These are phyloP conservation scores for Phytophthora rubi DNA, from an alignment of 352 stramenopile species.

Conservation along the genomic window DNA sequence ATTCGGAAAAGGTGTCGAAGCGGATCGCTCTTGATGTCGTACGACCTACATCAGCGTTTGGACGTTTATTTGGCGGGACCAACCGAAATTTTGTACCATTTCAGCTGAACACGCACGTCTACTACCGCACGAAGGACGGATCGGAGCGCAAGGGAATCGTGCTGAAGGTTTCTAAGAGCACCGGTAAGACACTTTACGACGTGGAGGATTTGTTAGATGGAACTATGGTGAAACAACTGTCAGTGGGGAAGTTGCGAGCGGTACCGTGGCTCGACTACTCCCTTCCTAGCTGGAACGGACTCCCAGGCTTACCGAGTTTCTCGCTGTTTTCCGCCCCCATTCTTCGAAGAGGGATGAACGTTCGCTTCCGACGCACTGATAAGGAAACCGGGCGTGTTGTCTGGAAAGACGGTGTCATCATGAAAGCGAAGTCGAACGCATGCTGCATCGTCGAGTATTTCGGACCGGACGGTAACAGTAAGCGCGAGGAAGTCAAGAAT, in stretches of 20 bases:
- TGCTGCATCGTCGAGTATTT: conserved; percentile 56
- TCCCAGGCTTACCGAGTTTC: conserved; percentile 32
- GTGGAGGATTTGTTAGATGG: conserved; percentile 65
- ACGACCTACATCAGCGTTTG: conserved; percentile 37
- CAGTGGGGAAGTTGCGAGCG: conserved; percentile 45
- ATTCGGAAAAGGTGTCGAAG: conserved; percentile 54
- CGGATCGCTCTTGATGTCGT: conserved; percentile 47
- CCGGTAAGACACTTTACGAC: conserved; percentile 45
- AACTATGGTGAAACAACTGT: conserved; percentile 47
- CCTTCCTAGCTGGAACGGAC: conserved; percentile 39
- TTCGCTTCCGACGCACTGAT: conserved; percentile 50
- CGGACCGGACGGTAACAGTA: conserved; percentile 37
- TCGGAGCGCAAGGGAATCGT: conserved; percentile 61
- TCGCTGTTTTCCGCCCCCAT: conserved; percentile 39
- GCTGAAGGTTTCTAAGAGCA: conserved; percentile 52
- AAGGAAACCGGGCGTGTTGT: conserved; percentile 26
- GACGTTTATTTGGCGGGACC: conserved; percentile 40
- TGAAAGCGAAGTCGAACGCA: conserved; percentile 53
- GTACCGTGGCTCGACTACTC: conserved; percentile 63
- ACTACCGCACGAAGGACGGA: conserved; percentile 58
- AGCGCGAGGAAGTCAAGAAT: conserved; percentile 56
- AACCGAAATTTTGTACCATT: conserved; percentile 32
- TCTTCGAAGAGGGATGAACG: conserved; percentile 56
- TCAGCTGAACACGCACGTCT: conserved; percentile 57
- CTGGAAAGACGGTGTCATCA: conserved; percentile 59